phyloP scores from a whole-genome alignment of 176 grass and related monocot genomes.

The Aegilops longissima region DNA sequence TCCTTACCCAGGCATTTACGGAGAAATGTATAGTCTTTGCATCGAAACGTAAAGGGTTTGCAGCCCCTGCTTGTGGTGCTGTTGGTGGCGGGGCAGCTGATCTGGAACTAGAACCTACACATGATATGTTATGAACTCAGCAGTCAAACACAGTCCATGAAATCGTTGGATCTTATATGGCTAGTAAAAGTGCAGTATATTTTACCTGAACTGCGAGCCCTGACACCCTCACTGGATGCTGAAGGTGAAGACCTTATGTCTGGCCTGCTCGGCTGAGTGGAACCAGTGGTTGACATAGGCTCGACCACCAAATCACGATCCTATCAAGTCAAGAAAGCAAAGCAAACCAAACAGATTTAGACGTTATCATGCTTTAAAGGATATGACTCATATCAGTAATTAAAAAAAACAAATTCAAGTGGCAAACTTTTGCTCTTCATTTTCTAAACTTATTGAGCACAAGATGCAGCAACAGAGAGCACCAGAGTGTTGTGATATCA shows the following conservation, averaged over 20 bases:
- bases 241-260: conserved; percentile 59
- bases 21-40: conserved; percentile 76
- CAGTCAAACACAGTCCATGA: background rate
- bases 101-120: conserved; percentile 55
- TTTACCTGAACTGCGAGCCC: conserved; percentile 65
- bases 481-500: background rate
- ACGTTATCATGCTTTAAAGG: background rate
- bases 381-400: background rate
- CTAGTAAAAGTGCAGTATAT: background rate
- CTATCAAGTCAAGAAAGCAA: conserved; percentile 22
- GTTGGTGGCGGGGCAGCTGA: conserved; percentile 25
- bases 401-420: background rate
- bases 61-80: conserved; percentile 25
- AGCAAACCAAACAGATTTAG: background rate
- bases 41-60: conserved; percentile 64
- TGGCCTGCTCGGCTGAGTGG: conserved; percentile 47
- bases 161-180: background rate
- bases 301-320: conserved; percentile 76
- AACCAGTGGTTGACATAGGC: conserved; percentile 49
- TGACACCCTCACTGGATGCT: conserved; percentile 43
- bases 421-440: background rate
- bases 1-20: conserved; percentile 85
- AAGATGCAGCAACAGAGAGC: background rate
- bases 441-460: background rate
- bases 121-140: conserved; percentile 15